These are phyloP conservation scores for Choiromyces venosus DNA, from an alignment of 495 filamentous ascomycete genomes.

Conservation along the genomic window DNA sequence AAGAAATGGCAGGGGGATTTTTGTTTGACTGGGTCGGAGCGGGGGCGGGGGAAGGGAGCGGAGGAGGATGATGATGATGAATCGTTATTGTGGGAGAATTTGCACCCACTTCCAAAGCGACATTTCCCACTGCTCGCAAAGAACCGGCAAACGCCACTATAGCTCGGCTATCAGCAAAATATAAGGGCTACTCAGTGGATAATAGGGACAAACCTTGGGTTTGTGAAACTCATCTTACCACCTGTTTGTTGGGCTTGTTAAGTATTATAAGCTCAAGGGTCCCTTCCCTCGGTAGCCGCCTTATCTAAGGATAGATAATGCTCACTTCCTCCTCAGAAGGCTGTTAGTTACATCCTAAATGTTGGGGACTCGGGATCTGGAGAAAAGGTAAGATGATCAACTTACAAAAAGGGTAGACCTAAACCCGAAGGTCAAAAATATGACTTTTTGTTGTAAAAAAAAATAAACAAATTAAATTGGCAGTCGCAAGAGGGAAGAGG, in stretches of 20 bases:
- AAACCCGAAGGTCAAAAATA: neutral
- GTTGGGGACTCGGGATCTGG: neutral
- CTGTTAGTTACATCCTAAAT: neutral
- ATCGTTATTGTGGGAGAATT: conserved; percentile 8
- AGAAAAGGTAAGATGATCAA: neutral
- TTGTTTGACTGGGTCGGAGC: neutral
- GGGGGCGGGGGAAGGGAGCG: no score
- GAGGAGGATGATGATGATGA: neutral
- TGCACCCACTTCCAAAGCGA: conserved; percentile 2
- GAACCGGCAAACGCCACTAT: conserved; percentile 4
- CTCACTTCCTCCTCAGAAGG: neutral
- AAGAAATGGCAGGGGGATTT: conserved; percentile 23
- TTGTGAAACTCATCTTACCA: conserved; percentile 2
- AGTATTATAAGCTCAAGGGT: neutral
- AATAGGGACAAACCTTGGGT: neutral
- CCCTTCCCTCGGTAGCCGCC: neutral
- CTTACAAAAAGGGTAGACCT: neutral
- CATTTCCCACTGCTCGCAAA: conserved; percentile 16
- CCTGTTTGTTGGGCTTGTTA: neutral
- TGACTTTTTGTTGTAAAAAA: neutral
- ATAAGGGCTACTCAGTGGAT: neutral
- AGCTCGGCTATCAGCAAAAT: neutral
- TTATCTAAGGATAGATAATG: neutral
- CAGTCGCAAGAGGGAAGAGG: neutral
- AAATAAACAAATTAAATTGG: neutral